Evolutionary conservation across 139 green algal species (phyloP), one percentile per base, ranked within the genome.

Genomic region (Chlamydomonas sp.): DNA sequence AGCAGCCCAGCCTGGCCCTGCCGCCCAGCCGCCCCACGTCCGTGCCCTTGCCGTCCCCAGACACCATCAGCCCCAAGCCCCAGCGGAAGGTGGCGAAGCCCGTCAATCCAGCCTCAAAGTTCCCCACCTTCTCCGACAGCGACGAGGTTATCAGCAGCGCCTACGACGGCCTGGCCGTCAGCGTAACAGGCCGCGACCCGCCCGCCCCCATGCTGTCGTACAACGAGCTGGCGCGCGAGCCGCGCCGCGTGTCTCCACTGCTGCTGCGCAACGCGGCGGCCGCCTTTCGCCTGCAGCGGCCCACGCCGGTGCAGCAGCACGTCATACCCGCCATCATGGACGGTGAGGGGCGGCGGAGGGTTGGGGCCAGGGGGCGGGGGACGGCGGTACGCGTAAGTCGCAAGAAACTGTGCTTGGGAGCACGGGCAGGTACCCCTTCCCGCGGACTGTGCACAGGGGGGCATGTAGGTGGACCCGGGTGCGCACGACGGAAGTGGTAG

Each of bases 221-320:
- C 79, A 85, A 82, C 58, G 20, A 83, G 9, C 84, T 92, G 58
- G 7, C 17, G 12, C 20, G 61, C 5, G 66, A 5, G 9, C 86
- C 68, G 0, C 80, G 78, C 14, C 1, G 1, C 5, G 71, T 87
- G 79, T 16, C 74, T 4, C 15, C 15, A 2, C 80, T 77, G 57
- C 84, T 93, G 72, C 73, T 77, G 57, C n/a, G 73, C 60, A 89
- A 89, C 66, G 90, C 57, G 60, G 81, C 63, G 5, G 64, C 14
- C 20, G 78, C 64, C 31, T 86, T 74, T 62, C 82, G n/a, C 2
- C 59, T 85, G 20, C 12, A 31, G 1, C 58, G 71, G 18, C 87
- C 90, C 61, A 93, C 90, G 2, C 83, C 86, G 17, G 77, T 93
- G 14, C 90, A 93, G 79, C 60, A 49, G 14, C 74, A 91, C 57